These are phyloP conservation scores for Dunaliella primolecta DNA, from an alignment of 139 green algal genomes.

Conservation along the genomic window DNA sequence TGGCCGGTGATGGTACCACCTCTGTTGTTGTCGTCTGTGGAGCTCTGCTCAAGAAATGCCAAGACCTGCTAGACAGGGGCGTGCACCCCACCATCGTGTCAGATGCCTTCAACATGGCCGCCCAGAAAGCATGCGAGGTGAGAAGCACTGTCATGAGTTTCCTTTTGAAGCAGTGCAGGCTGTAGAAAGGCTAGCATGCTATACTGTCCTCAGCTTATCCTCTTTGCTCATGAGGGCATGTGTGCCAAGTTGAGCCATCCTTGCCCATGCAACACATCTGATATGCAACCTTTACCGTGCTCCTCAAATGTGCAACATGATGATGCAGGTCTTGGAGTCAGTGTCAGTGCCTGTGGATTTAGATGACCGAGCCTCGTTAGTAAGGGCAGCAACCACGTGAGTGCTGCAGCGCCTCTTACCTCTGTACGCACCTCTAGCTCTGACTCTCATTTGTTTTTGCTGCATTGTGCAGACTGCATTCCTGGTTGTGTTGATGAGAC, in stretches of 20 bases:
- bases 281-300: no score
- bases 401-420: no score
- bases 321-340: slow-evolving; percentile 70
- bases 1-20: slow-evolving; percentile 96
- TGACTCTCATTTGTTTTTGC: no score
- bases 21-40: slow-evolving; percentile 90
- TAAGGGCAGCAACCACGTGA: slow-evolving; percentile 91
- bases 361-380: slow-evolving; percentile 82
- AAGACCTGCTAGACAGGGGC: slow-evolving; percentile 52
- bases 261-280: no score
- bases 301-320: neutral
- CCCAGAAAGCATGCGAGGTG: slow-evolving; percentile 76
- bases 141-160: neutral
- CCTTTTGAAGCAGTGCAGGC: no score
- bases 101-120: slow-evolving; percentile 86
- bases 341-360: slow-evolving; percentile 87
- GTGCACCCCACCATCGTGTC: slow-evolving; percentile 93
- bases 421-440: no score
- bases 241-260: neutral
- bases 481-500: no score
- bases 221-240: no score
- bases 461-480: no score
- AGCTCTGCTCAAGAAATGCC: slow-evolving; percentile 88
- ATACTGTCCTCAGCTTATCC: no score
- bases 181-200: neutral